Evolutionary conservation across 352 stramenopile species (phyloP), one percentile per base, ranked within the genome.

Genomic region (Globisporangium camurandrum): DNA sequence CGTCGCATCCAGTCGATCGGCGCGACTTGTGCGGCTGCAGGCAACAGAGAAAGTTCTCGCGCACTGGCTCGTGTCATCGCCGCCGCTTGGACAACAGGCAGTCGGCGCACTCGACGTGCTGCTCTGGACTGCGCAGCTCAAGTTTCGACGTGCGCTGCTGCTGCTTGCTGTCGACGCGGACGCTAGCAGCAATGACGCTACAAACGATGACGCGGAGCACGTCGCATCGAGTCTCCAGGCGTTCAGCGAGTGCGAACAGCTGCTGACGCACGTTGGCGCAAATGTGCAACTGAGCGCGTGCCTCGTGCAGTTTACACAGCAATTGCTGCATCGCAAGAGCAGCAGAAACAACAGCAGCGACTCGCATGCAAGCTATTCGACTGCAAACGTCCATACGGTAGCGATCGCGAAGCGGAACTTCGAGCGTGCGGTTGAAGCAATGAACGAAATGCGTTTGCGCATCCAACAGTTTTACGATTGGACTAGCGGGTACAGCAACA

Each of bases 121-220:
- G 8, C 41, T 62, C 5, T 57, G 62, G 16, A 30, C 75, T 11
- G 62, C 66, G 49, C 60, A 55, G 46, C 27, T 78, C 16, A 60
- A 60, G 33, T 74, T 67, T 30, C 65, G 66, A 16, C 64, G 62
- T 43, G 64, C 69, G 1, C 54, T 40, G 2, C 30, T 62, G 22
- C 31, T 52, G 16, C 24, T 77, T 12, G 30, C 64, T 54, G 16
- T 11, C 5, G 22, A 4, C 16, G n/a, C 16, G 27, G 14, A 26
- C 9, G 23, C 20, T 0, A 17, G 1, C 9, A 24, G 30, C 17
- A 28, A 4, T 10, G 4, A 26, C 9, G 24, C 0, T 2, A 20
- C 16, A 8, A 12, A 8, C 14, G 8, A 5, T 34, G 30, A 8
- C 8, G 30, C 30, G 9, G 30, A 34, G 7, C 33, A 40, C 16